phyloP scores from a whole-genome alignment of 2,329 filamentous ascomycete genomes.

The Colletotrichum lupini region DNA sequence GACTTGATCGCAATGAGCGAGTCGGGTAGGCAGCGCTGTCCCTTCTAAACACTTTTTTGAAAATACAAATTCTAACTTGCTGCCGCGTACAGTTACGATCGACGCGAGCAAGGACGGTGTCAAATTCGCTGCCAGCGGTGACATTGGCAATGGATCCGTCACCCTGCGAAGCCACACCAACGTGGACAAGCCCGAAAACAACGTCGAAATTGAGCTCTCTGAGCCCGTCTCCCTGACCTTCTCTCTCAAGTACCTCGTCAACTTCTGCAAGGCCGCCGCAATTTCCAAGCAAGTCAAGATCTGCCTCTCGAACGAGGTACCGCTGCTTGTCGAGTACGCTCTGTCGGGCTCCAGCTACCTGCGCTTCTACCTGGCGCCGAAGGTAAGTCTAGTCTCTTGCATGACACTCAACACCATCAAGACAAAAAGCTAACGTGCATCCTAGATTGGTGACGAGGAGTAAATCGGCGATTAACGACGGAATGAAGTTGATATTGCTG shows the following conservation, averaged over 20 bases:
- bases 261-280: constrained; percentile 98
- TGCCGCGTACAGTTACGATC: constrained; percentile 78
- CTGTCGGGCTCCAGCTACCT: constrained; percentile 86
- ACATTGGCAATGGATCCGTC: constrained; percentile 95
- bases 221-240: constrained; percentile 96
- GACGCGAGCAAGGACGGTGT: constrained; percentile 97
- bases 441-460: constrained; percentile 53
- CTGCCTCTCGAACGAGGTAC: constrained; percentile 95
- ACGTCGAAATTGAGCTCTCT: constrained; percentile 88
- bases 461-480: constrained; percentile 38
- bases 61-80: background rate
- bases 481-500: constrained; percentile 28
- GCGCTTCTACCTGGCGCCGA: constrained; percentile 97
- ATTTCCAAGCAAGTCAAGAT: constrained; percentile 87
- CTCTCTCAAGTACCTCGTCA: constrained; percentile 98
- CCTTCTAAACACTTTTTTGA: background rate
- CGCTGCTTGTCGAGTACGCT: constrained; percentile 92
- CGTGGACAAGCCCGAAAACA: constrained; percentile 87
- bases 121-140: constrained; percentile 92
- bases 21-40: constrained; percentile 76
- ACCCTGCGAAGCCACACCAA: constrained; percentile 90
- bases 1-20: constrained; percentile 94
- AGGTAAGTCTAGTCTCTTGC: constrained; percentile 69
- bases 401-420: background rate
- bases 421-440: constrained; percentile 8